phyloP scores from a whole-genome alignment of 169 alveolate genomes.

The Eimeria necatrix region DNA sequence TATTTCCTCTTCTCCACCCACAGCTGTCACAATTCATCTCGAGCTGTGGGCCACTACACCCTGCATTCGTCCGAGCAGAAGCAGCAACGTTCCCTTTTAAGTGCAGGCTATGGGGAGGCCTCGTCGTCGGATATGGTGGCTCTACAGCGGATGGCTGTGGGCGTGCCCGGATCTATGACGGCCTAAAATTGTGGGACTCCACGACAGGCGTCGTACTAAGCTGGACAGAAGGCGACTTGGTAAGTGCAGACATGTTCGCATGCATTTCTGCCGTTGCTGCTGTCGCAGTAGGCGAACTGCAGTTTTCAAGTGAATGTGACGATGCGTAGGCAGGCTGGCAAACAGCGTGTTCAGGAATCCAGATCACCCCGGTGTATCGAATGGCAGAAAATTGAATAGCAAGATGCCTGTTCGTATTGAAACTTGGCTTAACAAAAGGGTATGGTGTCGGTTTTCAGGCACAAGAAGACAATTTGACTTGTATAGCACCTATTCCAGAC shows the following conservation, averaged over 20 bases:
- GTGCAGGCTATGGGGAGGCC: conserved; percentile 79
- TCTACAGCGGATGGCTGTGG: conserved; percentile 67
- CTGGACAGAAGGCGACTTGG: conserved; percentile 79
- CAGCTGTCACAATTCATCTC: conserved; percentile 77
- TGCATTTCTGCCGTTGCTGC: background rate
- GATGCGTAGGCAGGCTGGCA: background rate
- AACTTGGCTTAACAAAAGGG: background rate
- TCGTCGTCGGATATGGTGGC: conserved; percentile 80
- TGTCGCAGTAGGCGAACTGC: too few species aligned
- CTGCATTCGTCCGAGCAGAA: conserved; percentile 75
- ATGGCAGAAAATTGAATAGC: background rate
- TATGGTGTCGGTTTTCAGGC: conserved; percentile 30
- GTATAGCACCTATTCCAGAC: conserved; percentile 68
- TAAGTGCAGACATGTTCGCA: background rate
- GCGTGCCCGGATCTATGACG: conserved; percentile 64
- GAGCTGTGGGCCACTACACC: conserved; percentile 78
- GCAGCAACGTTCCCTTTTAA: conserved; percentile 53
- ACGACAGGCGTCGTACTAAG: conserved; percentile 79
- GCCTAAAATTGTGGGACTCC: conserved; percentile 80
- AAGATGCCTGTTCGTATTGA: background rate
- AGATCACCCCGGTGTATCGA: background rate
- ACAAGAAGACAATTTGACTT: conserved; percentile 28
- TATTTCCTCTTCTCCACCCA: conserved; percentile 69
- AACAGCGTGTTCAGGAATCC: background rate
- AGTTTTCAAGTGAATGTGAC: background rate